phyloP scores from a whole-genome alignment of 495 filamentous ascomycete genomes.

The Achaetomiella virescens region DNA sequence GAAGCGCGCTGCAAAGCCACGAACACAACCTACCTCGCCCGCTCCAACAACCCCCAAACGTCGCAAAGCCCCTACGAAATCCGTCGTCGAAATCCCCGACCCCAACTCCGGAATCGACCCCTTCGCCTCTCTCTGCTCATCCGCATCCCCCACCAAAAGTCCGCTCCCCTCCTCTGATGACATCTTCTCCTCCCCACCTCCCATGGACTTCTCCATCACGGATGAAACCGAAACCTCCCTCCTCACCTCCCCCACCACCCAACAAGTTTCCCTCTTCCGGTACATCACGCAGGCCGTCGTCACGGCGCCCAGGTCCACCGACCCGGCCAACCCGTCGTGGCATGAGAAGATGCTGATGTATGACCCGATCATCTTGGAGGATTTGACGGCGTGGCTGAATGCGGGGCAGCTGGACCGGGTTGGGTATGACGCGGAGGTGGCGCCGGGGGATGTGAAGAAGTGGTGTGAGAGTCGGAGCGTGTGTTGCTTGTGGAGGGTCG shows the following conservation, averaged over 20 bases:
- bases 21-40: constrained; percentile 14
- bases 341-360: constrained; percentile 91
- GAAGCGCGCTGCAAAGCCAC: constrained; percentile 1
- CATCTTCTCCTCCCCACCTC: constrained; percentile 32
- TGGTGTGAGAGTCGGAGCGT: constrained; percentile 85
- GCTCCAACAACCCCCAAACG: constrained; percentile 17
- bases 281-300: constrained; percentile 63
- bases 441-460: constrained; percentile 53
- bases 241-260: constrained; percentile 25
- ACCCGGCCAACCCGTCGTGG: constrained; percentile 56
- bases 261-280: constrained; percentile 44
- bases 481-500: constrained; percentile 59
- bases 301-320: constrained; percentile 42
- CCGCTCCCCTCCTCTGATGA: too few species aligned
- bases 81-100: constrained; percentile 56
- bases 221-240: constrained; percentile 41
- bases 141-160: constrained; percentile 26
- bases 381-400: constrained; percentile 79
- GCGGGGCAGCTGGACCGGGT: constrained; percentile 55
- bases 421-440: constrained; percentile 61
- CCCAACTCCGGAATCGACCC: constrained; percentile 42
- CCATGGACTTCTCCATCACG: constrained; percentile 23
- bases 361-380: constrained; percentile 85
- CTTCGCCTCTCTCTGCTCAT: constrained; percentile 21
- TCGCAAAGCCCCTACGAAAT: constrained; percentile 22